These are phyloP conservation scores for Stachybotrys echinatus DNA, from an alignment of 2,329 filamentous ascomycete genomes.

Conservation along the genomic window DNA sequence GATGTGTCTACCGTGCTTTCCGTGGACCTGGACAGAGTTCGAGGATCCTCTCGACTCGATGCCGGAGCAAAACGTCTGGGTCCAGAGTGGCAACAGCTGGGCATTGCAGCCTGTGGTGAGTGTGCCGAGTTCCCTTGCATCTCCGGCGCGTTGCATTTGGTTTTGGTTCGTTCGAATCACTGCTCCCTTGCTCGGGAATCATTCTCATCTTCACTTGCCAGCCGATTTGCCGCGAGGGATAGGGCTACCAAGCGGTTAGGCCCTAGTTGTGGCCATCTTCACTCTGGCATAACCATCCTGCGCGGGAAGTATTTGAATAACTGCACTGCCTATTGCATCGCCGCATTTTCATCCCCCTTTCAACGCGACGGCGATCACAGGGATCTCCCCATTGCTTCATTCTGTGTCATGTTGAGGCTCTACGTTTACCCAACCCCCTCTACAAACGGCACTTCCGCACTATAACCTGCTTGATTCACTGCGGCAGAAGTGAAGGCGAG, in stretches of 20 bases:
- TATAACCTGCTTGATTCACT: neutral
- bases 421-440: too few relatives aligned
- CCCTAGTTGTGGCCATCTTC: too few relatives aligned
- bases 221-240: too few relatives aligned
- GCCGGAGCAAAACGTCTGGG: conserved; percentile 37
- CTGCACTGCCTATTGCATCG: too few relatives aligned
- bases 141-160: neutral
- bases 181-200: neutral
- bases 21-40: conserved; percentile 43
- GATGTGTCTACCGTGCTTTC: conserved; percentile 53
- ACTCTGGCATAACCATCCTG: too few relatives aligned
- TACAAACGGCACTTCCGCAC: too few relatives aligned
- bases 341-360: too few relatives aligned
- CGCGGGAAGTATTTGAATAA: too few relatives aligned
- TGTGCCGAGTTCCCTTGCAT: conserved; percentile 6
- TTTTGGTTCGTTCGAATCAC: neutral
- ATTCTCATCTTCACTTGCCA: neutral
- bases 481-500: neutral
- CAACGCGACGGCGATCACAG: too few relatives aligned
- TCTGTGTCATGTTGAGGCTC: too few relatives aligned
- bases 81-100: conserved; percentile 27
- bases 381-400: too few relatives aligned
- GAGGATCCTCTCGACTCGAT: conserved; percentile 31
- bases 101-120: conserved; percentile 34
- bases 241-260: too few relatives aligned